Evolutionary conservation across 352 stramenopile genomes (phyloP), one percentile per base, ranked within the genome.

Genomic region (Blastocystis hominis): DNA sequence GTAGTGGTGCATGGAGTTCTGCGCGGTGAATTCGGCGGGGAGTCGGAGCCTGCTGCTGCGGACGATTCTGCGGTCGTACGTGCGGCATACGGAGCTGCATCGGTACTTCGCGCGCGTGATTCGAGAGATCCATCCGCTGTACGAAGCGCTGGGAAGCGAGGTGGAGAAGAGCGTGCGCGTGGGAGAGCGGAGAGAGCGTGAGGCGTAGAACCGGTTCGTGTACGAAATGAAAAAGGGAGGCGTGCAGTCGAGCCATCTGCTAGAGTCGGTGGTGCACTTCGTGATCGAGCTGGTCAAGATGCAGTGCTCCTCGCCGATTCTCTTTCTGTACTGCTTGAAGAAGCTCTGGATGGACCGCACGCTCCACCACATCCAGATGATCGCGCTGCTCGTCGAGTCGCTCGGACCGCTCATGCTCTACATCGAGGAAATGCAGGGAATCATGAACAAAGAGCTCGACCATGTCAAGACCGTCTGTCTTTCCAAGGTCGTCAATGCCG

Each of bases 1-100:
- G 59, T 38, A 68, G 42, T 78, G 68, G 68, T 78, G 68, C 42
- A 34, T 78, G 13, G 68, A 56, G 40, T 78, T 78, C 68, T 78
- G 68, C 36, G 40, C 42, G 20, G 15, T 61, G 40, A 78, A 78
- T 24, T 17, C 42, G 7, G 17, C 20, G 1, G 50, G 9, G 47
- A 62, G 17, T 15, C 68, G 47, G 9, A 15, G 20, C 13, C 15
- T 30, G 42, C 68, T 78, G 47, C 17, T 56, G 1, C 30, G 38
- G 5, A 44, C 36, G 10, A 78, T 78, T 78, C 42, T 15, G 10
- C 17, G 17, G 1, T 40, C 15, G 13, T 78, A 78, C n/a, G 34
- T 56, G 7, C 30, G 20, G 1, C 68, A 78, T 36, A 10, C 20
- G 10, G 59, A 68, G 6, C 20, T 40, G 9, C 68, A 78, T 17